Evolutionary conservation across 345 rosid species (phyloP).

Genomic region (Pseudoturritis turrita): DNA sequence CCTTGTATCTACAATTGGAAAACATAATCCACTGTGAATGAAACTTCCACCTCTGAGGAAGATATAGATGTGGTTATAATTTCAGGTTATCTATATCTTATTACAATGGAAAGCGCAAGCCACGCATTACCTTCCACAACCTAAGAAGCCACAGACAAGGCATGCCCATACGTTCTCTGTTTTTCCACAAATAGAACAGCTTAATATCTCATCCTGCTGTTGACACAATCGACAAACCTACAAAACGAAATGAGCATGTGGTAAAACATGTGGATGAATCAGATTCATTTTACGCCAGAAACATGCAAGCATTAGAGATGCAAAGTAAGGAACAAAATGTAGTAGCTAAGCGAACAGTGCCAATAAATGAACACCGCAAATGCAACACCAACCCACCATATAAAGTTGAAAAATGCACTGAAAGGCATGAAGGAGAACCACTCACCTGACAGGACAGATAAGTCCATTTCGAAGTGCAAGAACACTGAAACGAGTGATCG

Average conservation of each 20-base stretch:
- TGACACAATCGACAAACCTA: conserved; percentile 92
- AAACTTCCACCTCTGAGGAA: not conserved
- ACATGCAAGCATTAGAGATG: not conserved
- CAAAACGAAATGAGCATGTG: not conserved
- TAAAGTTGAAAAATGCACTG: not conserved
- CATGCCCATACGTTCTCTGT: conserved; percentile 86
- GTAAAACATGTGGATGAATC: not conserved
- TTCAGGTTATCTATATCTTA: not conserved
- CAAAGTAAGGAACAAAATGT: not conserved
- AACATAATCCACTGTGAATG: not conserved
- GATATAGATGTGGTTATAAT: not conserved
- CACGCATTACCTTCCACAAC: conserved; percentile 83
- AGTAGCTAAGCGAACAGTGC: not conserved
- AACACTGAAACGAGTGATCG: conserved; percentile 95
- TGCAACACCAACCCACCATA: not conserved
- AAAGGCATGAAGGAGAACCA: not conserved
- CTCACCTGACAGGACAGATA: conserved; percentile 85
- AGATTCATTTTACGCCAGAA: not conserved
- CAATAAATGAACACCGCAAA: not conserved
- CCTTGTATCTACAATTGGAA: conserved; percentile 67
- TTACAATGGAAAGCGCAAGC: not conserved
- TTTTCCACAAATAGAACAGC: conserved; percentile 80
- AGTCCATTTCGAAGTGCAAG: conserved; percentile 94
- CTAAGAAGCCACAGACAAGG: conserved; percentile 85
- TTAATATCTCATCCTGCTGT: conserved; percentile 72